phyloP scores from a whole-genome alignment of 208 protist species.

The Crithidia expoeki region DNA sequence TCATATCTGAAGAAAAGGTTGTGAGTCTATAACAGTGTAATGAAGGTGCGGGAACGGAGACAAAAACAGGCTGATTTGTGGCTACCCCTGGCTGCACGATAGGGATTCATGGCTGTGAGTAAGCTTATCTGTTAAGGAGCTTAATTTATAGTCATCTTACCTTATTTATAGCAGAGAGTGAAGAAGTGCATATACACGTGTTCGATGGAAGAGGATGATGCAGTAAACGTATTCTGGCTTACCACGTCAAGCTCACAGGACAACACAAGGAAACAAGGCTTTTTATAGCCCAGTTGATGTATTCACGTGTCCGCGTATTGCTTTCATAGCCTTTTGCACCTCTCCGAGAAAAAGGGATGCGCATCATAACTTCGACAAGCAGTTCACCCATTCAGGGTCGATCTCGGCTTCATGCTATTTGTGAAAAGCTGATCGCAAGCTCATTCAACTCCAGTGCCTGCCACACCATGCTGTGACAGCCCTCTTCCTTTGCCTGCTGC shows the following conservation, averaged over 20 bases:
- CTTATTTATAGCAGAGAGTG: not conserved
- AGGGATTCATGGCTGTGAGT: conserved; percentile 2
- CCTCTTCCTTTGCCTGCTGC: conserved; percentile 45
- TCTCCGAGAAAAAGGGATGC: too few relatives aligned
- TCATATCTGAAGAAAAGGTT: conserved; percentile 30
- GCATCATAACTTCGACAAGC: conserved; percentile 51
- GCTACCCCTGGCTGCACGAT: not conserved
- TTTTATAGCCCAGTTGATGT: too few relatives aligned
- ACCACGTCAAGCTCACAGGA: too few relatives aligned
- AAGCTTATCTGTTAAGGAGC: not conserved
- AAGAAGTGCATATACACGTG: too few relatives aligned
- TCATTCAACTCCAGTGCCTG: conserved; percentile 64
- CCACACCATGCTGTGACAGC: conserved; percentile 57
- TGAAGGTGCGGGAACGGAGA: not conserved
- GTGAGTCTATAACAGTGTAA: conserved; percentile 37
- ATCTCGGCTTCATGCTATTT: conserved; percentile 48
- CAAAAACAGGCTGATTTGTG: not conserved
- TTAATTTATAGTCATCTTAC: not conserved
- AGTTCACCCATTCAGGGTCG: conserved; percentile 56
- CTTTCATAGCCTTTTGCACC: too few relatives aligned
- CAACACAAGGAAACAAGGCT: too few relatives aligned
- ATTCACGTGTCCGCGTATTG: too few relatives aligned
- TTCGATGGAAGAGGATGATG: not conserved
- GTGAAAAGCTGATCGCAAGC: conserved; percentile 54
- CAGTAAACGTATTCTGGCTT: too few relatives aligned